A percentile compares a stretch with the other conserved stretches of the same genome.
phyloP scores from a whole-genome alignment of 176 grass and related monocot species.

The Aechmea fasciata region DNA sequence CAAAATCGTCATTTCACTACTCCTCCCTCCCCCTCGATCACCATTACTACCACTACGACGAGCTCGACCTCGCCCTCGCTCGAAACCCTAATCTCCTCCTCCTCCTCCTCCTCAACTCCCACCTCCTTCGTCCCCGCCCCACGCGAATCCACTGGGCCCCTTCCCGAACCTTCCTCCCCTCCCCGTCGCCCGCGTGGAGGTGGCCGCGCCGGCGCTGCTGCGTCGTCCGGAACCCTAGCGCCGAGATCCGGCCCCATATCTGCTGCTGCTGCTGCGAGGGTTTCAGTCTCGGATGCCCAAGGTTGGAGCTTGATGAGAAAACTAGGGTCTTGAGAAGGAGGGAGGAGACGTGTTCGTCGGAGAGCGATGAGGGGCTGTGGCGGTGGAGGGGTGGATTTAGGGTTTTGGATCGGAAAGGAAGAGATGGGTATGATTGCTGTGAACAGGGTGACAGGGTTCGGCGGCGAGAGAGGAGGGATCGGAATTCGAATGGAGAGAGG shows the following conservation, averaged over 20 bases:
- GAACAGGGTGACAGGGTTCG: background rate
- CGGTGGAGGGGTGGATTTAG: background rate
- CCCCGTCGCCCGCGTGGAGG: background rate
- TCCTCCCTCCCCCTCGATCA: background rate
- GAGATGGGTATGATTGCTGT: background rate
- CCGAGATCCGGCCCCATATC: background rate
- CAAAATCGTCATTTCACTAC: constrained; percentile 15
- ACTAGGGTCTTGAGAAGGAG: background rate
- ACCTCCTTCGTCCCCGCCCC: constrained; percentile 9
- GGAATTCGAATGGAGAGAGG: background rate
- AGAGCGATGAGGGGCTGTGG: too few species aligned
- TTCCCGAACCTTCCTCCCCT: constrained; percentile 7
- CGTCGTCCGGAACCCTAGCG: too few species aligned
- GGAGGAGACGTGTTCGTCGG: background rate
- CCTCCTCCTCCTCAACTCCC: constrained; percentile 6
- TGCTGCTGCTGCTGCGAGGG: background rate
- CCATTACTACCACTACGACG: background rate
- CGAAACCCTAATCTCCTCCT: constrained; percentile 12
- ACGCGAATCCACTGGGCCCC: constrained; percentile 17
- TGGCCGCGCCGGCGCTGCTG: background rate
- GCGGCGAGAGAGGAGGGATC: background rate
- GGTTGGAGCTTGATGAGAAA: background rate
- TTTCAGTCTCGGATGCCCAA: background rate
- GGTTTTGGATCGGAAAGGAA: background rate
- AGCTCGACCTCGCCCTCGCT: background rate